Evolutionary conservation across 2,329 filamentous ascomycete species (phyloP), one percentile per base, ranked within the genome.

Genomic region (Fusarium piperis): DNA sequence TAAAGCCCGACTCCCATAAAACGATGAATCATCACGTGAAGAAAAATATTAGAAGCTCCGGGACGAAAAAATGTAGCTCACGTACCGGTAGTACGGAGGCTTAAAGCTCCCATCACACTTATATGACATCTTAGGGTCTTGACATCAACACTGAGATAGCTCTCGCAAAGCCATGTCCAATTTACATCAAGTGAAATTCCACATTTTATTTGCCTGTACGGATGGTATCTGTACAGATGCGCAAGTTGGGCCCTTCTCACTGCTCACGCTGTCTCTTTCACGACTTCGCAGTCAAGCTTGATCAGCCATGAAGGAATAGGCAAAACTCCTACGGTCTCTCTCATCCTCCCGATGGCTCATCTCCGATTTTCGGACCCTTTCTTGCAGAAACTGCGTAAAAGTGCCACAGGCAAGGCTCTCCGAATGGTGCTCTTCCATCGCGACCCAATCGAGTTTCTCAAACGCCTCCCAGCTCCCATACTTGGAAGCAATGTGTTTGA

Each of bases 381-480:
- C 46, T 26, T 71, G 44, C 6, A 71, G 26, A 9, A 71, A 65
- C 26, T 65, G 64, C 12, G 51, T 39, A 15, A 71, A 71, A 4
- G 59, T 69, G 11, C 68, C 68, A 10, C 28, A 51, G 8, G 60
- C 56, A 23, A 61, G n/a, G 1, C 32, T 35, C 2, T 58, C 53
- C 3, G 28, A 39, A 11, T 72, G 59, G 2, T 71, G 48, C 11
- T 28, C 41, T 6, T 71, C 64, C 4, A 71, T n/a, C 0, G n/a
- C 36, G 1, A 38, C 44, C 68, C 68, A 71, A 4, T 62, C 60
- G 7, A 69, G 39, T 30, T 72, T 69, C 36, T 72, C 51, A 64
- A 75, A 70, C 11, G 53, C 30, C 7, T 66, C 70, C 44, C 61
- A 72, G 28, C 70, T 75, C 0, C 73, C 70, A 10, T 74, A 68